phyloP scores from a whole-genome alignment of 176 grass and related monocot genomes.

The Chrysopogon serrulatus region DNA sequence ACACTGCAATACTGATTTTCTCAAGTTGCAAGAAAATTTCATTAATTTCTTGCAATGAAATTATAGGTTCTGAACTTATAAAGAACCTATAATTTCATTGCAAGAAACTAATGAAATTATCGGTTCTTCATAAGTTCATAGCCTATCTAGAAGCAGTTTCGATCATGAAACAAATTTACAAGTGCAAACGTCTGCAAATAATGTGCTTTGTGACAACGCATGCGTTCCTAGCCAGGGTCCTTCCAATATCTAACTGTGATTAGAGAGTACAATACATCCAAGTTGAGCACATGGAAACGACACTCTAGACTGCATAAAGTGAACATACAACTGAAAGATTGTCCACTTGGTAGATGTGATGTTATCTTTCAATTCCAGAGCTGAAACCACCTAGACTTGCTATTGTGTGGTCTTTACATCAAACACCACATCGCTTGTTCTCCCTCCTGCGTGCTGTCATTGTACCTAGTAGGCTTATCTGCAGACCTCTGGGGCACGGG shows the following conservation, averaged over 20 bases:
- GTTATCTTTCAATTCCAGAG: background rate
- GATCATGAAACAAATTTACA: slow-evolving; percentile 19
- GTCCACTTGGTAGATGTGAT: background rate
- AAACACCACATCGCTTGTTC: slow-evolving; percentile 50
- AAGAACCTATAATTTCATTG: too few species aligned
- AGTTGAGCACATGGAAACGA: background rate
- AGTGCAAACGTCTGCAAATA: background rate
- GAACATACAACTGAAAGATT: slow-evolving; percentile 1
- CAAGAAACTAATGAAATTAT: background rate
- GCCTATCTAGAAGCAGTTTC: background rate
- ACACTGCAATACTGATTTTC: background rate
- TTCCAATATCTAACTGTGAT: slow-evolving; percentile 20
- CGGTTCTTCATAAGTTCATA: background rate
- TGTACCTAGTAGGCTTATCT: slow-evolving; percentile 81
- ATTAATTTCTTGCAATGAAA: too few species aligned
- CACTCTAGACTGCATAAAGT: background rate
- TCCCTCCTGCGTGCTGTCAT: slow-evolving; percentile 74
- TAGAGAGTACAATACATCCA: slow-evolving; percentile 31
- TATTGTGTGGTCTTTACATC: background rate
- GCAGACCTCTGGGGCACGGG: slow-evolving; percentile 63
- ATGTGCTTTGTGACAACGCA: background rate
- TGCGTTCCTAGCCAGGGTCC: background rate
- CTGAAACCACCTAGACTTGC: background rate
- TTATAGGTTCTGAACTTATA: too few species aligned
- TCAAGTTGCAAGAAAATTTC: too few species aligned